Evolutionary conservation across 179 eudicot genomes (phyloP), one percentile per base, ranked within the genome.

Genomic region (Actinidia chinensis): DNA sequence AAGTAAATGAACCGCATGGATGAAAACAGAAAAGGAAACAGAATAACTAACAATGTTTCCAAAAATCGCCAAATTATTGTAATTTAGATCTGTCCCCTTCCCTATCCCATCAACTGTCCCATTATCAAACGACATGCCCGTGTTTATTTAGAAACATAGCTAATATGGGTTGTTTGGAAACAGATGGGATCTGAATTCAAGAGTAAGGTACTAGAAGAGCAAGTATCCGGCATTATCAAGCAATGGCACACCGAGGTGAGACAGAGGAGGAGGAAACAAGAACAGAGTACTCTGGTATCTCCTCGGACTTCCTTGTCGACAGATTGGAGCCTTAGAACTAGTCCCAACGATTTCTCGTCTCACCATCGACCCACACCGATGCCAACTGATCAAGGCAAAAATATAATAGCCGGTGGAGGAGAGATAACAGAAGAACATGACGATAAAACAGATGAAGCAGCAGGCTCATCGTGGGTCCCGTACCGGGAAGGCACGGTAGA

Each of bases 231-330:
- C 12, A 77, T 77, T 8, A n/a, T 77, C 14, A 77, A 42, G 65
- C 73, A 77, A 22, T 77, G 79, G 79, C 79, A 77, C 6, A 65
- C 65, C 4, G 54, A 77, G n/a, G 79, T 77, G 72, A 51, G 63
- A 73, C 52, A 8, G 48, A 77, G 9, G 73, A 77, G 73, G 79
- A 77, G 12, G 15, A 55, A 54, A 42, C 23, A 58, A 60, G 63
- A 36, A 7, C 69, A 36, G 25, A 8, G 51, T 8, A 50, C 51
- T 2, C 23, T 52, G 0, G 33, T 66, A 0, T 67, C 79, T 48
- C 72, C 79, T 15, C 51, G 79, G 50, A 76, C 79, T 33, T 76
- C 79, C 4, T 2, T 65, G 46, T 65, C 79, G 4, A n/a, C 79
- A 33, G 61, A 76, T 14, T 76, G 71, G 79, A 76, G 72, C 61